Conservation (phyloP, 345 rosid species). For the Mercurialis annua region DNA sequence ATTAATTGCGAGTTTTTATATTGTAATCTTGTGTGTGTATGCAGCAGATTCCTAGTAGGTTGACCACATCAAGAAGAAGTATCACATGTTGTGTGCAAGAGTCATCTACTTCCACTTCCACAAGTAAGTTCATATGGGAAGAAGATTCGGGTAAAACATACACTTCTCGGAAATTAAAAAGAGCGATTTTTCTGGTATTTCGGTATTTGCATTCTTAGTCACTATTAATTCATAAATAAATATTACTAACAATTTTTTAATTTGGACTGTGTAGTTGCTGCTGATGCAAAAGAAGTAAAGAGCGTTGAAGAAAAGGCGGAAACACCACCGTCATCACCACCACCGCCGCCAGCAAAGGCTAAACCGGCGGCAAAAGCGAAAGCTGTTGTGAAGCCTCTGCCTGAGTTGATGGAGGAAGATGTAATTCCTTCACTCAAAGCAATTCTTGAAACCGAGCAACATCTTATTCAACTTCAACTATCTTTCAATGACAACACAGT, state of each 20-base stretch:
- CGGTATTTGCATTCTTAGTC: too few relatives aligned
- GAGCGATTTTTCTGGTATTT: too few relatives aligned
- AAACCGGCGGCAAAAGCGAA: conserved; percentile 71
- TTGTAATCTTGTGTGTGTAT: background rate
- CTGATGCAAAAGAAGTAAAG: conserved; percentile 45
- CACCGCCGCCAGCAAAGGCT: conserved; percentile 38
- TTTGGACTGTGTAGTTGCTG: conserved; percentile 46
- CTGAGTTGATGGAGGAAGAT: conserved; percentile 83
- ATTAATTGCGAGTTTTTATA: background rate
- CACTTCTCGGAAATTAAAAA: too few relatives aligned
- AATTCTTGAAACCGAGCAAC: conserved; percentile 64
- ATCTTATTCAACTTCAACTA: conserved; percentile 57
- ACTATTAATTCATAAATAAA: too few relatives aligned
- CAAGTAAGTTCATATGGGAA: too few relatives aligned
- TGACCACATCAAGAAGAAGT: conserved; percentile 28
- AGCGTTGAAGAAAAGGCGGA: conserved; percentile 29
- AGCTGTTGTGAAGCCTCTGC: conserved; percentile 57
- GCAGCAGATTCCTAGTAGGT: conserved; percentile 44
- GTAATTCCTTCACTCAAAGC: conserved; percentile 71
- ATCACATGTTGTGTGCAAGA: conserved; percentile 66
- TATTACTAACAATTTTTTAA: too few relatives aligned
- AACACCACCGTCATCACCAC: background rate
- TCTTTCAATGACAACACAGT: conserved; percentile 79
- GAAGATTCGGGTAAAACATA: too few relatives aligned
- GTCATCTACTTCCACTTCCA: conserved; percentile 65